Base-by-base conservation (phyloP, 192 early-diverging fungal species). In the Umbelopsis vinacea region DNA sequence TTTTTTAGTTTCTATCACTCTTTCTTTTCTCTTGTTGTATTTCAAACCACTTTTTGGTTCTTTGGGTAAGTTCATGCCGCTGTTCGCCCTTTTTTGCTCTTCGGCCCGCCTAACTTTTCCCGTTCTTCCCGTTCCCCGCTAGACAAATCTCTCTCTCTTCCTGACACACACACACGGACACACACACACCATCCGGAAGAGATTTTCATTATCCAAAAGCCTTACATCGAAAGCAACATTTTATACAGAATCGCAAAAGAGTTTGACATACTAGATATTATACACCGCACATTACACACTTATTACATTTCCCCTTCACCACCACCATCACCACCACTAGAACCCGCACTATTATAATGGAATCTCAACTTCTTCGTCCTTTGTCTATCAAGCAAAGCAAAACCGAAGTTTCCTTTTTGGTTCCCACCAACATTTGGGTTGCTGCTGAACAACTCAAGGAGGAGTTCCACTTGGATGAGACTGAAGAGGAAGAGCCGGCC, bases 371-470 rank as follows among this genome's bases (percentile, higher is more conserved):
- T 35, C 81, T 89, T 72, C 89, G 93, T 72, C 91, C 92, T 67
- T 86, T 96, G 48, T 83, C 88, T 69, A 81, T 95, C 80, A 93
- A 91, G 85, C 90, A 92, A 76, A 87, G 86, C 70, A 85, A 89
- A 33, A 87, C 89, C 73, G 92, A 97, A 79, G 83, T 95, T 70
- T 88, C 93, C 21, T 88, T 97, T 66, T 81, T 92, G 43, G 88
- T 97, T 23, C 93, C 94, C 72, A 85, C 90, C 66, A 85, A 90
- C 79, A 88, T 93, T 72, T 97, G 95, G 95, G 92, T 92, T 2
- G 86, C 89, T 29, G 95, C 95, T 69, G 95, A 97, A 80, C 89
- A 90, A 68, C 79, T 95, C 71, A 86, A 90, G 43, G 94, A 96
- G 77, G 85, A 89, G 80, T 92, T 94, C 75, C 68, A 83, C 47